Base-by-base conservation (phyloP, 2,329 filamentous ascomycete species). In the Zymoseptoria crescenta region DNA sequence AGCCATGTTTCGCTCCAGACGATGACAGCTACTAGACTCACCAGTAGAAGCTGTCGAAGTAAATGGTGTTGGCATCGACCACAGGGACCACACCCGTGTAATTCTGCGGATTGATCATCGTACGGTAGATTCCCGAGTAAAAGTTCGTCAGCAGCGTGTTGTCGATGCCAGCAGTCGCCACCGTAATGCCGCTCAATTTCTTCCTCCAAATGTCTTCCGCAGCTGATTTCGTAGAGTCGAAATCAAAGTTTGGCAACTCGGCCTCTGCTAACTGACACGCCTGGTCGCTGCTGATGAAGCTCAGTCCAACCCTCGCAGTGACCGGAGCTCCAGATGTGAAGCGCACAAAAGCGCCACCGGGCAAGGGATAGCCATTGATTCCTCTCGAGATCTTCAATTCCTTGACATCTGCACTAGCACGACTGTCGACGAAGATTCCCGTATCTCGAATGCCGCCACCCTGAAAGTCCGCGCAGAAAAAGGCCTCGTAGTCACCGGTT, bases 181-280 rank as follows among this genome's bases (percentile, higher is more conserved):
- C 69, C 0, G 66, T 64, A 49, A 79, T 74, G 0, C 73, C 71
- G 10, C 68, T 64, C 28, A 78, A 55, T 56, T 78, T 77, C 55
- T 70, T 59, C 6, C 68, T 68, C 76, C 76, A 78, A 19, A 69
- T 67, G 41, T 72, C 67, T 57, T 70, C 67, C 1, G 75, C 76
- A 13, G 35, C 35, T n/a, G 35, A 16, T 16, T 45, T 45, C 8
- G 64, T 76, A 1, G 70, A 65, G 1, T 77, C 75, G 0, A 83
- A 78, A 66, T 87, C 80, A 57, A 83, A 87, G 20, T 81, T 56
- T 0, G 83, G 79, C 8, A 88, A 83, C 63, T 88, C 83, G 1
- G 65, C 64, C 50, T 86, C 74, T 5, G 86, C 76, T 60, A 83
- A 84, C 8, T 69, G 59, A 68, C 86, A 88, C 3, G 86, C 86